phyloP scores from a whole-genome alignment of 2,329 filamentous ascomycete species.

The Neofusicoccum ribis region DNA sequence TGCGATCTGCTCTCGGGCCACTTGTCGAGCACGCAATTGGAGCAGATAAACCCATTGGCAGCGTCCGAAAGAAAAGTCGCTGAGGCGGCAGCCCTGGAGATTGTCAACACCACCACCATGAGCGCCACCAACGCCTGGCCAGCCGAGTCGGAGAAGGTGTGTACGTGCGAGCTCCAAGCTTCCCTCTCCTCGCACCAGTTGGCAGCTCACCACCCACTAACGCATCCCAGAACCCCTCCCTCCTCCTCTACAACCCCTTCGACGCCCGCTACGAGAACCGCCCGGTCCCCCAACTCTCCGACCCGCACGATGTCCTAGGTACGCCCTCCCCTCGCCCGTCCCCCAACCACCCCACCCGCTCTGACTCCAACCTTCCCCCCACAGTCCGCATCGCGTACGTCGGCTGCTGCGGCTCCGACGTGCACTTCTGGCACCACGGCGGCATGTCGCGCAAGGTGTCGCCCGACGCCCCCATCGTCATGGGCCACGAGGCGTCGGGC shows the following conservation, averaged over 20 bases:
- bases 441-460: slow-evolving; percentile 18
- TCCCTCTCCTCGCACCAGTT: neutral
- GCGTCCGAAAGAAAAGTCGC: neutral
- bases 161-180: neutral
- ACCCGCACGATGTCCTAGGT: slow-evolving; percentile 42
- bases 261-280: slow-evolving; percentile 41
- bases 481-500: slow-evolving; percentile 20
- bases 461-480: slow-evolving; percentile 11
- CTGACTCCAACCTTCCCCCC: slow-evolving; percentile 38
- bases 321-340: too few species aligned
- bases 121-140: slow-evolving; percentile 9
- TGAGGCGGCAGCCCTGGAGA: neutral
- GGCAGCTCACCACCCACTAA: neutral
- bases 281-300: slow-evolving; percentile 37
- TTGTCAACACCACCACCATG: neutral
- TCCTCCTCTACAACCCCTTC: slow-evolving; percentile 43
- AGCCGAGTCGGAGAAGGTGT: slow-evolving; percentile 6
- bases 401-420: slow-evolving; percentile 41
- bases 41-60: neutral
- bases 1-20: neutral
- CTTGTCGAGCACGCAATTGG: slow-evolving; percentile 1
- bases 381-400: slow-evolving; percentile 47
- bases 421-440: slow-evolving; percentile 20
- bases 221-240: slow-evolving; percentile 40
- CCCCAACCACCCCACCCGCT: slow-evolving; percentile 29